A percentile compares a stretch with the other conserved stretches of the same genome.
These are phyloP conservation scores for Fusarium irregulare DNA, from an alignment of 2,329 filamentous ascomycete genomes.

Conservation along the genomic window DNA sequence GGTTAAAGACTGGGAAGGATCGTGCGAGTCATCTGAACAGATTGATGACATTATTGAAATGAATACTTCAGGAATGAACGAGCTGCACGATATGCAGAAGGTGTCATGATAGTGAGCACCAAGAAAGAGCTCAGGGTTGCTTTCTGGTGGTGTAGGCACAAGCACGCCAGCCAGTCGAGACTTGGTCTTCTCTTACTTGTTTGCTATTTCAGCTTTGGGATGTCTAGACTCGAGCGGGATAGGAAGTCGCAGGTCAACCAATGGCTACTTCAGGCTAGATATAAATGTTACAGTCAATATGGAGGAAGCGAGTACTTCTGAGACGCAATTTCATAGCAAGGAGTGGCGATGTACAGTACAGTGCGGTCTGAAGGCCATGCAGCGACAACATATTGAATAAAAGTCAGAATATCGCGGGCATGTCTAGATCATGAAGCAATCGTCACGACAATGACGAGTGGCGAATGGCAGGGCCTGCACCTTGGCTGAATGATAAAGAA, in stretches of 20 bases:
- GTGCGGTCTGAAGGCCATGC: not conserved
- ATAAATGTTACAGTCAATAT: not conserved
- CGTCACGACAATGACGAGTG: not conserved
- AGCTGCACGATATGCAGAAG: conserved; percentile 53
- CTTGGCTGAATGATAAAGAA: not conserved
- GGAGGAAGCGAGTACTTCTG: conserved; percentile 24
- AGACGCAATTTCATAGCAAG: conserved; percentile 43
- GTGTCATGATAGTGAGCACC: conserved; percentile 24
- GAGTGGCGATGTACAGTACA: conserved; percentile 44
- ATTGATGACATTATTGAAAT: conserved; percentile 63
- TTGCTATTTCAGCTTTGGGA: conserved; percentile 12
- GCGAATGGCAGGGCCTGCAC: not conserved
- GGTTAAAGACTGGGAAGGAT: conserved; percentile 65
- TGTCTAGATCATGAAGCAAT: not conserved
- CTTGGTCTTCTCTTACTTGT: conserved; percentile 14
- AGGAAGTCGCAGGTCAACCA: conserved; percentile 1
- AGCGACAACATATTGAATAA: not conserved
- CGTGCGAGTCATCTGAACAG: conserved; percentile 65
- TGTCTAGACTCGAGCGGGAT: conserved; percentile 25
- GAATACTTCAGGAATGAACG: conserved; percentile 55
- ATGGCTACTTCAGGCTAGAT: conserved; percentile 3
- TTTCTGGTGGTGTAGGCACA: conserved; percentile 4
- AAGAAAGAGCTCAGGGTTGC: conserved; percentile 1
- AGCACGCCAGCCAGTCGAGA: conserved; percentile 6
- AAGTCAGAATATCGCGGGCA: conserved; percentile 1